phyloP scores from a whole-genome alignment of 1,284 basidiomycete species.

The Apiotrichum sp. region DNA sequence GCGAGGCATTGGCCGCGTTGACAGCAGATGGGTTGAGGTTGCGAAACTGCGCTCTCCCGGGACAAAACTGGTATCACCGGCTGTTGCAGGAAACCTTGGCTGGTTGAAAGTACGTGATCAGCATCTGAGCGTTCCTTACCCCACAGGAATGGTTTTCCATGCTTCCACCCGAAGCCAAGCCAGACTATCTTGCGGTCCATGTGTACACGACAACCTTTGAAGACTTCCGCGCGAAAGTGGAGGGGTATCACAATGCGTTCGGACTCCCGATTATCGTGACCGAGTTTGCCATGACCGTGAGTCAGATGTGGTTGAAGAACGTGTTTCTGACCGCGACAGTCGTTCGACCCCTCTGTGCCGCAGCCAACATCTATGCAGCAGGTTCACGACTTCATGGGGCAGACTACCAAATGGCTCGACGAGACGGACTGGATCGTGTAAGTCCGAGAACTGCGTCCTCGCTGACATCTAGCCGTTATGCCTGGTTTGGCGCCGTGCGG shows the following conservation, averaged over 20 bases:
- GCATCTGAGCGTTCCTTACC: too few relatives aligned
- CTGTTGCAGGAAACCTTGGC: constrained; percentile 26
- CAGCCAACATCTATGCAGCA: too few relatives aligned
- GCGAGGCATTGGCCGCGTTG: background rate
- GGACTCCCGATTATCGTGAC: constrained; percentile 37
- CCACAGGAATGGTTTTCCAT: constrained; percentile 19
- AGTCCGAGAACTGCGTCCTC: too few relatives aligned
- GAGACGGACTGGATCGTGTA: too few relatives aligned
- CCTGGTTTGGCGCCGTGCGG: constrained; percentile 15
- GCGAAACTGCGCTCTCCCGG: constrained; percentile 23
- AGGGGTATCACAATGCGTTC: constrained; percentile 22
- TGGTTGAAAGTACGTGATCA: constrained; percentile 33
- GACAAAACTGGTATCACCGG: constrained; percentile 35
- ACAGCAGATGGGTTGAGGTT: constrained; percentile 29
- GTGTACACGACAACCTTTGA: constrained; percentile 44
- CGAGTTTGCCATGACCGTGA: constrained; percentile 41
- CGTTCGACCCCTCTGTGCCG: too few relatives aligned
- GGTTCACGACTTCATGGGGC: too few relatives aligned
- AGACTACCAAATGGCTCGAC: too few relatives aligned
- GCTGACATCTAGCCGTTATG: constrained; percentile 7
- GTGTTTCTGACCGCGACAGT: too few relatives aligned
- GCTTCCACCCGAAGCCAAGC: constrained; percentile 23
- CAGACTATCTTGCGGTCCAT: constrained; percentile 36
- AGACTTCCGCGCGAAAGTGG: constrained; percentile 23
- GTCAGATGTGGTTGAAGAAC: background rate